Evolutionary conservation across 805 yeast species (phyloP).

Genomic region (Yamadazyma scolyti): DNA sequence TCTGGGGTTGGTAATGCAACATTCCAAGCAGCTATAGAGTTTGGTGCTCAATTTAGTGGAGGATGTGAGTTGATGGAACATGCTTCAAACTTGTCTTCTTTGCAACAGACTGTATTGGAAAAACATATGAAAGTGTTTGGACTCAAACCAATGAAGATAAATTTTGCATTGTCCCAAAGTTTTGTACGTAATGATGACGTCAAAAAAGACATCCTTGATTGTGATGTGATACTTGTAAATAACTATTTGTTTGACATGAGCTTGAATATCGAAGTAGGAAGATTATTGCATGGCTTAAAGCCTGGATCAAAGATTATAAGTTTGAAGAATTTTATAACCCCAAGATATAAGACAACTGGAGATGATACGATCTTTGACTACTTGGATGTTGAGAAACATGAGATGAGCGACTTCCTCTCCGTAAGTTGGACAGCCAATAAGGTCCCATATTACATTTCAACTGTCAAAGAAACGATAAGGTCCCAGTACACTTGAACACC

Average conservation of each 20-base stretch:
- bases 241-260: constrained; percentile 81
- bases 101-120: constrained; percentile 56
- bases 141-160: constrained; percentile 50
- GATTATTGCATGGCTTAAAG: constrained; percentile 57
- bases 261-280: constrained; percentile 64
- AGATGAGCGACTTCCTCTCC: constrained; percentile 60
- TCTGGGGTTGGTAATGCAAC: constrained; percentile 94
- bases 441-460: constrained; percentile 72
- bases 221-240: constrained; percentile 75
- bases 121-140: constrained; percentile 64
- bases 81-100: constrained; percentile 65
- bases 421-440: constrained; percentile 92
- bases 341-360: constrained; percentile 62
- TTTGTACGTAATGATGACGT: constrained; percentile 67
- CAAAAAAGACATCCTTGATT: constrained; percentile 46
- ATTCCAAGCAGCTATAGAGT: constrained; percentile 83
- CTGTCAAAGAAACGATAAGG: constrained; percentile 46
- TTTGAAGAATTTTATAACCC: constrained; percentile 74
- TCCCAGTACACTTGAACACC: constrained; percentile 26
- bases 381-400: constrained; percentile 56
- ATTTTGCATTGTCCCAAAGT: constrained; percentile 62
- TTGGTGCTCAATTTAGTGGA: constrained; percentile 70
- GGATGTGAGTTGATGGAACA: constrained; percentile 89
- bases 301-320: constrained; percentile 79
- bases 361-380: constrained; percentile 56